phyloP scores from a whole-genome alignment of 768 basidiomycete genomes.

The Scleroderma citrinum region DNA sequence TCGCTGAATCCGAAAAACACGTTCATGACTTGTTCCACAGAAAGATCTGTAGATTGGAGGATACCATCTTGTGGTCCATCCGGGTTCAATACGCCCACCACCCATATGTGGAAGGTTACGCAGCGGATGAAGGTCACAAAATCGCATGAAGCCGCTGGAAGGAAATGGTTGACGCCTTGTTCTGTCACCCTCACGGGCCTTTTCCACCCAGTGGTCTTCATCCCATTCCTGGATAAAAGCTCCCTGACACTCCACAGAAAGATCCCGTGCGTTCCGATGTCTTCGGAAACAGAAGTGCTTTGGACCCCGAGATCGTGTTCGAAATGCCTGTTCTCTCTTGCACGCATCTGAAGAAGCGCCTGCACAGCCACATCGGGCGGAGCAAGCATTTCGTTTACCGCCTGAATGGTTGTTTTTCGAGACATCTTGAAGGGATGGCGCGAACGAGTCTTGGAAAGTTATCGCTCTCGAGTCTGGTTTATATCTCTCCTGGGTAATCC shows the following conservation, averaged over 20 bases:
- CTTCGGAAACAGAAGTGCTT: slow-evolving; percentile 43
- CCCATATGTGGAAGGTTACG: slow-evolving; percentile 37
- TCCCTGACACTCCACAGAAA: slow-evolving; percentile 20
- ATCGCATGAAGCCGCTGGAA: slow-evolving; percentile 2
- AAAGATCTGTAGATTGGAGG: slow-evolving; percentile 20
- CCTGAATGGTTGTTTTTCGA: neutral
- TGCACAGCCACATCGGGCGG: neutral
- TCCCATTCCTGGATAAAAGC: neutral
- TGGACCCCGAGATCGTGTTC: slow-evolving; percentile 12
- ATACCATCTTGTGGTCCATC: slow-evolving; percentile 19
- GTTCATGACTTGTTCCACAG: slow-evolving; percentile 32
- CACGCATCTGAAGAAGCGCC: neutral
- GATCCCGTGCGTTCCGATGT: slow-evolving; percentile 17
- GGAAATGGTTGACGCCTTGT: neutral
- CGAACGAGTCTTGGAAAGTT: neutral
- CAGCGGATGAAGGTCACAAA: slow-evolving; percentile 41
- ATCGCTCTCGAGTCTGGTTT: too few relatives aligned
- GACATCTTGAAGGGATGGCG: neutral
- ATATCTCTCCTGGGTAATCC: too few relatives aligned
- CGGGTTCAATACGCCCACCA: slow-evolving; percentile 35
- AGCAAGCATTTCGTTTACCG: neutral
- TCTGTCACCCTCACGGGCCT: neutral
- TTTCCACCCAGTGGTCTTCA: neutral
- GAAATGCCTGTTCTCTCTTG: neutral
- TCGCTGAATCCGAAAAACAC: slow-evolving; percentile 42